phyloP scores from a whole-genome alignment of 2,329 filamentous ascomycete species.

The Aureobasidium leucospermi region DNA sequence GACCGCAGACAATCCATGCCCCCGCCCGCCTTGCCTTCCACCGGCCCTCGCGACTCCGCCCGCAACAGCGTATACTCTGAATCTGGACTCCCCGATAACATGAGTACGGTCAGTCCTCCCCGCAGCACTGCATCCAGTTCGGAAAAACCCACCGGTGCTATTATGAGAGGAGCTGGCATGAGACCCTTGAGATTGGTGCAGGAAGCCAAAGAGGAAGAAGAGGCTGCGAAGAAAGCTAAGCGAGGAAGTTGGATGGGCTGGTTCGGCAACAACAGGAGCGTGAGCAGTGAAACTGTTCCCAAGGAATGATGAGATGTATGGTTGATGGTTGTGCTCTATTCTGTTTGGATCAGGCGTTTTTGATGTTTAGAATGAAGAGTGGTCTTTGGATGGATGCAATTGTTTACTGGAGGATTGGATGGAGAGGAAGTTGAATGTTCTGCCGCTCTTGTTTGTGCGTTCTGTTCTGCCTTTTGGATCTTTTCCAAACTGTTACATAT shows the following conservation, averaged over 20 bases:
- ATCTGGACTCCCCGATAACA: conserved; percentile 14
- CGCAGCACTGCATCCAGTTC: conserved; percentile 45
- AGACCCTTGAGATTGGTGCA: conserved; percentile 81
- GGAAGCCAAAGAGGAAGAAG: conserved; percentile 48
- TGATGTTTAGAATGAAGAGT: background rate
- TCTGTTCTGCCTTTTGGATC: background rate
- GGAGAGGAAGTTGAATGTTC: background rate
- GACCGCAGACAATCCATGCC: conserved; percentile 16
- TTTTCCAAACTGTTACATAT: background rate
- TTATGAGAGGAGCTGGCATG: conserved; percentile 59
- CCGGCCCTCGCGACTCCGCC: conserved; percentile 24
- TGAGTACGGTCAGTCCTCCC: conserved; percentile 42
- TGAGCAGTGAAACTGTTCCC: conserved; percentile 5
- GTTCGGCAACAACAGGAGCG: conserved; percentile 25
- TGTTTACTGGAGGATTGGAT: background rate
- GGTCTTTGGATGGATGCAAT: background rate
- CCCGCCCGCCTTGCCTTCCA: background rate
- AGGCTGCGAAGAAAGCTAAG: conserved; percentile 37
- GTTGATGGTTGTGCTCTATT: background rate
- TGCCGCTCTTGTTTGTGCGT: too few species aligned
- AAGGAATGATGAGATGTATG: background rate
- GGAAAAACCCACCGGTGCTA: conserved; percentile 29
- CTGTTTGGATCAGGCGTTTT: background rate
- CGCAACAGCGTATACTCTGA: conserved; percentile 26
- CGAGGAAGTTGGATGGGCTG: conserved; percentile 42